phyloP scores from a whole-genome alignment of 2,329 filamentous ascomycete genomes.

The Neofusicoccum parvum region DNA sequence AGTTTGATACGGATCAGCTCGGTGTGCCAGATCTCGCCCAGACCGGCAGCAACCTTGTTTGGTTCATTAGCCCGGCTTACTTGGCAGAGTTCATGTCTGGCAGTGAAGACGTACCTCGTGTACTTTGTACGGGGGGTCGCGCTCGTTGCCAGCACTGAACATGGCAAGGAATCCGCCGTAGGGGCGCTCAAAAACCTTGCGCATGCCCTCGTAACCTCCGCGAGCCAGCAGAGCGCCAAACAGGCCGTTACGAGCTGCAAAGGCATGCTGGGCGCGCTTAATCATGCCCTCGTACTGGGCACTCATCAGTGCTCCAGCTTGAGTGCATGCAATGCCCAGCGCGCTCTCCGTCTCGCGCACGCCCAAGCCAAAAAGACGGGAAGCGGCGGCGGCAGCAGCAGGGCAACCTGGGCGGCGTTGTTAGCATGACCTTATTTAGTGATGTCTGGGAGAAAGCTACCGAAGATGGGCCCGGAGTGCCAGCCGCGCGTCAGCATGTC shows the following conservation, averaged over 20 bases:
- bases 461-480: constrained; percentile 46
- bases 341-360: constrained; percentile 37
- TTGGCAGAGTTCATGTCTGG: no score
- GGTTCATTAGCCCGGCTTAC: no score
- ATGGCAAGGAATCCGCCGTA: constrained; percentile 48
- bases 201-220: constrained; percentile 46
- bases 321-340: constrained; percentile 45
- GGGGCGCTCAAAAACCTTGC: constrained; percentile 43
- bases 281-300: constrained; percentile 48
- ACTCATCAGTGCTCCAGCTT: constrained; percentile 45
- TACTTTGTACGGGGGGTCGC: constrained; percentile 27
- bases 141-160: constrained; percentile 38
- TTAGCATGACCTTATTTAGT: neutral
- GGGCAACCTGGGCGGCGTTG: constrained; percentile 29
- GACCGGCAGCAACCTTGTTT: no score
- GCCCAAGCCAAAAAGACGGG: constrained; percentile 37
- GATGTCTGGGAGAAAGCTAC: neutral
- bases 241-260: constrained; percentile 48
- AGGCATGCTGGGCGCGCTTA: constrained; percentile 52
- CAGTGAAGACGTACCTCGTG: no score
- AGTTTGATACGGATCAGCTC: no score
- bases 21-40: no score
- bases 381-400: constrained; percentile 35
- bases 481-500: constrained; percentile 45
- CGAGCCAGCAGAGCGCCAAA: constrained; percentile 43